phyloP scores from a whole-genome alignment of 2,329 filamentous ascomycete genomes.

The Talaromyces amestolkiae region DNA sequence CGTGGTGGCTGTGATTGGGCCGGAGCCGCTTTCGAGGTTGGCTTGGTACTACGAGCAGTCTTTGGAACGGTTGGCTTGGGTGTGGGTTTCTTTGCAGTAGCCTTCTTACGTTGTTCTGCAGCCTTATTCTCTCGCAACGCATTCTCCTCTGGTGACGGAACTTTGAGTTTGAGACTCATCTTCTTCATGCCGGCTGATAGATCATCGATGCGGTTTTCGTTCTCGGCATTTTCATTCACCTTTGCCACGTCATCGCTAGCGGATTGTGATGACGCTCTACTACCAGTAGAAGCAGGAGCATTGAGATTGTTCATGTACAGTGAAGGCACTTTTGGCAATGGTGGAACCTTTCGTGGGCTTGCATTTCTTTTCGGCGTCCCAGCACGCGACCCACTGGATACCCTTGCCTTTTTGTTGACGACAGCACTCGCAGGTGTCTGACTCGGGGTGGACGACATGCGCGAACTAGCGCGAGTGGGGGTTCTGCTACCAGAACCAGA shows the following conservation, averaged over 20 bases:
- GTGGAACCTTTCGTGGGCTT: constrained; percentile 39
- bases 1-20: neutral
- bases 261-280: constrained; percentile 4
- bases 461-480: constrained; percentile 20
- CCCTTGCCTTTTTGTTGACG: constrained; percentile 60
- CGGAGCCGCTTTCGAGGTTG: neutral
- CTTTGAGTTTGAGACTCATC: constrained; percentile 56
- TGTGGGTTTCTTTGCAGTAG: constrained; percentile 33
- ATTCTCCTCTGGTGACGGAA: constrained; percentile 58
- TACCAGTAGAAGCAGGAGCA: constrained; percentile 22
- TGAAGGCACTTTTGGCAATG: constrained; percentile 44
- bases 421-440: constrained; percentile 38
- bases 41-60: neutral
- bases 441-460: constrained; percentile 23
- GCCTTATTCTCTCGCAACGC: constrained; percentile 50
- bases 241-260: constrained; percentile 21
- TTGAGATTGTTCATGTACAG: constrained; percentile 29
- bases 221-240: constrained; percentile 32
- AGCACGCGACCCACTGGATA: constrained; percentile 47
- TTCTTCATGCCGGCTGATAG: constrained; percentile 55
- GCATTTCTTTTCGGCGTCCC: constrained; percentile 36
- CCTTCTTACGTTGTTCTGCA: constrained; percentile 42
- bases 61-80: constrained; percentile 24
- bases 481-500: constrained; percentile 15
- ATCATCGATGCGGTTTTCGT: constrained; percentile 41